Conservation (phyloP, 345 rosid genomes). For the Balakata baccata region DNA sequence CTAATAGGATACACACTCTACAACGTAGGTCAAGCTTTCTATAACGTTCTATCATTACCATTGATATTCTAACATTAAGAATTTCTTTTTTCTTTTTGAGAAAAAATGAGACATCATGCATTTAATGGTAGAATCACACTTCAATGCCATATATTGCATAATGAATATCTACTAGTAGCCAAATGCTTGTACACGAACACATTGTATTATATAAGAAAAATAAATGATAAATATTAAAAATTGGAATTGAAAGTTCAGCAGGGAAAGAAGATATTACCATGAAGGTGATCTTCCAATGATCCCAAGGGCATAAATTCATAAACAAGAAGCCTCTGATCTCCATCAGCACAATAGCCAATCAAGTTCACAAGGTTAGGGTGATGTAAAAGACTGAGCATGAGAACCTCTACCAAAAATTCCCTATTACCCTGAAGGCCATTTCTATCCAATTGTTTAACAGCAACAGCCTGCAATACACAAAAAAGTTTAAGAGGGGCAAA, state of each 20-base stretch:
- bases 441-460: conserved; percentile 92
- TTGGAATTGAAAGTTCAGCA: conserved; percentile 4
- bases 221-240: neutral
- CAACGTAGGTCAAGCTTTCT: neutral
- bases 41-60: neutral
- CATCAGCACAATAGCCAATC: conserved; percentile 99
- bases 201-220: neutral
- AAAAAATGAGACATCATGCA: neutral
- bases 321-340: conserved; percentile 96
- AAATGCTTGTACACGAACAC: neutral
- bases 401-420: conserved; percentile 97
- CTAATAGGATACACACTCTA: neutral
- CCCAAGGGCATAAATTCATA: conserved; percentile 97
- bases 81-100: neutral
- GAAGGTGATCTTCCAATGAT: conserved; percentile 98
- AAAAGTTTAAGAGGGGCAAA: neutral
- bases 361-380: conserved; percentile 91
- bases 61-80: neutral
- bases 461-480: conserved; percentile 61
- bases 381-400: conserved; percentile 98
- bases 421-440: conserved; percentile 98
- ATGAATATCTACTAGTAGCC: neutral
- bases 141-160: neutral
- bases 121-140: neutral
- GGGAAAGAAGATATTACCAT: conserved; percentile 47